phyloP scores from a whole-genome alignment of 2,329 filamentous ascomycete species.

The Colletotrichum lentis region DNA sequence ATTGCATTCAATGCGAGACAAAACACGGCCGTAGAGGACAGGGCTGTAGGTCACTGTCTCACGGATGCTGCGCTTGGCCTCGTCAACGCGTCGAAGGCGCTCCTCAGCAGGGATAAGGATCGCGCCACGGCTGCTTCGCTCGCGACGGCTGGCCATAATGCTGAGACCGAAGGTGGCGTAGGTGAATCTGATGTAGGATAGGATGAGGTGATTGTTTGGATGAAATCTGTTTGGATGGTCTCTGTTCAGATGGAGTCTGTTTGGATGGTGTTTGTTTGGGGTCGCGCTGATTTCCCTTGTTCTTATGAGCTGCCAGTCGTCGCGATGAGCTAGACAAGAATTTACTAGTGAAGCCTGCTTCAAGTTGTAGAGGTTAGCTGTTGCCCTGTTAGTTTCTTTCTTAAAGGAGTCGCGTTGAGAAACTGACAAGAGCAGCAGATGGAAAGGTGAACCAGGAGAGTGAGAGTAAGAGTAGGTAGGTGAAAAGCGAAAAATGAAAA shows the following conservation, averaged over 20 bases:
- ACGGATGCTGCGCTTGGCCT: constrained; percentile 25
- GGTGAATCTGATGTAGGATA: too few relatives aligned
- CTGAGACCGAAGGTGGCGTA: too few relatives aligned
- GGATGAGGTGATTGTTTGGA: neutral
- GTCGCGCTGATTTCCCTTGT: neutral
- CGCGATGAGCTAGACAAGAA: too few relatives aligned
- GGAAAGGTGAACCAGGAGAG: neutral
- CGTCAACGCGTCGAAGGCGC: constrained; percentile 20
- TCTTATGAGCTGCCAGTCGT: neutral
- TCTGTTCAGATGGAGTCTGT: too few relatives aligned
- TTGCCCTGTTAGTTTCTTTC: too few relatives aligned
- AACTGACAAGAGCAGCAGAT: too few relatives aligned
- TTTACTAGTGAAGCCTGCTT: too few relatives aligned
- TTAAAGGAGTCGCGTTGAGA: too few relatives aligned
- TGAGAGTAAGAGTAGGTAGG: neutral
- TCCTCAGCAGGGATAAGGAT: constrained; percentile 24
- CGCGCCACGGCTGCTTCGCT: constrained; percentile 8
- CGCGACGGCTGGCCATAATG: constrained; percentile 20
- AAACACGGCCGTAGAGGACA: constrained; percentile 17
- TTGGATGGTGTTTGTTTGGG: too few relatives aligned
- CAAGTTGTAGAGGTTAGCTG: too few relatives aligned
- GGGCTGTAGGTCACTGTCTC: constrained; percentile 26
- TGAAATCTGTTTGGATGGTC: too few relatives aligned
- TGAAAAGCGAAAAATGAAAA: too few relatives aligned
- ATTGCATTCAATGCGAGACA: constrained; percentile 30